Percentiles rank a stretch among this genome's conserved stretches.
These are phyloP conservation scores for Mallotus nudiflorus DNA, from an alignment of 345 rosid species.

Conservation along the genomic window DNA sequence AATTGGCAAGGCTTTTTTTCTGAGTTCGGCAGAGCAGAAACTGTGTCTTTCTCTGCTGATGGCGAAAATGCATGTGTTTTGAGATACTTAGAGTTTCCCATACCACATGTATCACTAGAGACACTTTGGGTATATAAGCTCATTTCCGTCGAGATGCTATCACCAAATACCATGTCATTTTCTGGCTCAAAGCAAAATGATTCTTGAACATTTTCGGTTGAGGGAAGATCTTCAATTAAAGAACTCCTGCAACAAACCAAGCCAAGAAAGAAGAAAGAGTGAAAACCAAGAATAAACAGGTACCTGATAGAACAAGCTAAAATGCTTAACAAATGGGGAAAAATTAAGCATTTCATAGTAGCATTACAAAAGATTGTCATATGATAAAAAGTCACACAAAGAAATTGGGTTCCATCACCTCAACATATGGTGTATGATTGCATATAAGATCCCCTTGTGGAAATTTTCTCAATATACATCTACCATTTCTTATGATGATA, in stretches of 20 bases:
- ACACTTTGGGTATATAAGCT: constrained; percentile 31
- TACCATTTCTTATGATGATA: constrained; percentile 9
- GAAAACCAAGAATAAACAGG: not conserved
- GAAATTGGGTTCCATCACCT: constrained; percentile 15
- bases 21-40: constrained; percentile 14
- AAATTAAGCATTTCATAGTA: constrained; percentile 21
- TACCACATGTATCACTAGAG: constrained; percentile 14
- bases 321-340: not conserved
- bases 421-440: not conserved
- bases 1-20: constrained; percentile 11
- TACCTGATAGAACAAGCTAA: not conserved
- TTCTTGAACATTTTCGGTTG: constrained; percentile 28
- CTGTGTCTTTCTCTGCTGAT: constrained; percentile 15
- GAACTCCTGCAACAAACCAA: constrained; percentile 46
- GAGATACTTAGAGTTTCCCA: constrained; percentile 35
- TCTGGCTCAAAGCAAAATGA: constrained; percentile 34
- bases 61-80: constrained; percentile 37
- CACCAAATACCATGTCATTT: constrained; percentile 15
- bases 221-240: constrained; percentile 40
- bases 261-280: constrained; percentile 8
- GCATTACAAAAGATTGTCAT: not conserved
- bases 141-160: constrained; percentile 20
- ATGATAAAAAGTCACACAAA: constrained; percentile 9
- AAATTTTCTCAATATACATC: constrained; percentile 1
- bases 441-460: constrained; percentile 12